These are phyloP conservation scores for Chlamydomonas sphaeroides DNA, from an alignment of 139 green algal species.

Conservation along the genomic window DNA sequence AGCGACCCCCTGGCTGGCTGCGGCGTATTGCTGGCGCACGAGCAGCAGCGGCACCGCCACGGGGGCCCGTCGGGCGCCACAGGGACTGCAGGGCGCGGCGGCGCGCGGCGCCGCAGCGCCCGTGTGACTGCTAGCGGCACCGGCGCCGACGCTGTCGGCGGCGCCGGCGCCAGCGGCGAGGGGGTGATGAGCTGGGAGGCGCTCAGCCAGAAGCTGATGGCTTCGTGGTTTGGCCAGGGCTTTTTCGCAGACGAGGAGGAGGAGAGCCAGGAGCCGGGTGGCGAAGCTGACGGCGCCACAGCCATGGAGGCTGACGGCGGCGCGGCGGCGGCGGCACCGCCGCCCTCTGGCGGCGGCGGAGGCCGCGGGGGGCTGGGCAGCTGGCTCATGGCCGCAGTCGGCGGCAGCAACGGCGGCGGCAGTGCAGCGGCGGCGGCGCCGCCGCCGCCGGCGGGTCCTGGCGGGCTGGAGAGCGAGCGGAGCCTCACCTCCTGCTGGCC, in stretches of 20 bases:
- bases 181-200: slow-evolving; percentile 20
- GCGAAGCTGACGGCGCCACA: neutral
- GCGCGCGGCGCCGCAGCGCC: no score
- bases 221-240: slow-evolving; percentile 31
- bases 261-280: neutral
- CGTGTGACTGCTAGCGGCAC: neutral
- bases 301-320: neutral
- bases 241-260: slow-evolving; percentile 28
- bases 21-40: neutral
- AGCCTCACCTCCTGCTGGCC: slow-evolving; percentile 28
- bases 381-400: neutral
- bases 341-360: no score
- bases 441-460: neutral
- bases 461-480: neutral
- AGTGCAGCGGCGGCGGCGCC: neutral
- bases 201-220: slow-evolving; percentile 27
- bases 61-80: no score
- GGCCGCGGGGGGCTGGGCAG: neutral
- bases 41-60: no score
- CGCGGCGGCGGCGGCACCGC: neutral
- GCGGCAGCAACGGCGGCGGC: neutral
- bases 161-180: neutral
- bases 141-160: neutral
- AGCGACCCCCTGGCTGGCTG: slow-evolving; percentile 16
- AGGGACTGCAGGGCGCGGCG: no score